A percentile compares a stretch with the other conserved stretches of the same genome.
Conservation (phyloP, 2,329 filamentous ascomycete species). For the Proliferodiscus dingleyae region DNA sequence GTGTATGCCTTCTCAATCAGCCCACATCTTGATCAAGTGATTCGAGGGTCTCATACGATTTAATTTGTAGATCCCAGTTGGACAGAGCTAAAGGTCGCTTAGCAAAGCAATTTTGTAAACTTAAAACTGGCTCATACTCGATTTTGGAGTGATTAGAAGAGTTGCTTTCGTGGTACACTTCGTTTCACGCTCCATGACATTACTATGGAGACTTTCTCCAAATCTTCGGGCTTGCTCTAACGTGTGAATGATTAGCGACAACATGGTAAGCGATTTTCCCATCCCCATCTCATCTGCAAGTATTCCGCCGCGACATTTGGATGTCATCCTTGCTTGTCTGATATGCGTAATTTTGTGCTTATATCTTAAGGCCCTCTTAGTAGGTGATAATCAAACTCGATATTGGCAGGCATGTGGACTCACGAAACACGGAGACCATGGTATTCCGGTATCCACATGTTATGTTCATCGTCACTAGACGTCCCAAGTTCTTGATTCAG, state of each 20-base stretch:
- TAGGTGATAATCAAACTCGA: not conserved
- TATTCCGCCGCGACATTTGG: slow-evolving; percentile 55
- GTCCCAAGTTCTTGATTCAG: not conserved
- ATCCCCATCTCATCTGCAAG: slow-evolving; percentile 54
- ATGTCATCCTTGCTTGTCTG: not conserved
- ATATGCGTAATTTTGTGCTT: not conserved
- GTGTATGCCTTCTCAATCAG: not conserved
- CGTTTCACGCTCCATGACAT: not conserved
- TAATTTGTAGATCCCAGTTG: not conserved
- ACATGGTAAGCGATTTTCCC: slow-evolving; percentile 46
- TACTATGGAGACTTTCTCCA: not conserved
- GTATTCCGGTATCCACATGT: not conserved
- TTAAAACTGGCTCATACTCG: slow-evolving; percentile 2
- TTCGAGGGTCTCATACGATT: not conserved
- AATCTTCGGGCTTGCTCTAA: slow-evolving; percentile 15
- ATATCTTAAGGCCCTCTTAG: not conserved
- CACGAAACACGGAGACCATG: not conserved
- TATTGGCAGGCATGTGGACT: not conserved
- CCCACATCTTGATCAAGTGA: not conserved
- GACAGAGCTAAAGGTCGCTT: not conserved
- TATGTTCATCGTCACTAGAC: not conserved
- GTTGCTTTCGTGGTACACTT: not conserved
- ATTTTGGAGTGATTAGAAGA: slow-evolving; percentile 5
- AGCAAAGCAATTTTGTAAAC: too few relatives aligned
- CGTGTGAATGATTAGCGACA: slow-evolving; percentile 38